Conservation (phyloP, 106 monocot species). For the Dendrobium officinale region DNA sequence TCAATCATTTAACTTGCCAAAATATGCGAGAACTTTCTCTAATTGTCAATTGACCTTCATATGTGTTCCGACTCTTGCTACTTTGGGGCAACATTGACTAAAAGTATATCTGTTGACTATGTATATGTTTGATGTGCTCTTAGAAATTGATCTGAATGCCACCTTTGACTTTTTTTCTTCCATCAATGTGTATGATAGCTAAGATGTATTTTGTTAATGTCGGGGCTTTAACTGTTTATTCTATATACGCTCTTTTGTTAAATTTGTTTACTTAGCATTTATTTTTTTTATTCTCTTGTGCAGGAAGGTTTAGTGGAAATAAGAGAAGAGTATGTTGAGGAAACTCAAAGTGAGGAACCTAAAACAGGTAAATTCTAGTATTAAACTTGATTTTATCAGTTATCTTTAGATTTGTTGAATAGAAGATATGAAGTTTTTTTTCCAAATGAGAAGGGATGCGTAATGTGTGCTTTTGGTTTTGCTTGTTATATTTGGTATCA, state of each 20-base stretch:
- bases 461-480: background rate
- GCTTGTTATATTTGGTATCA: background rate
- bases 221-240: background rate
- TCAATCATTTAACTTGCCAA: background rate
- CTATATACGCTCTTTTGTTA: background rate
- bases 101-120: background rate
- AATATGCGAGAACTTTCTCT: background rate
- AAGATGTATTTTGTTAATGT: background rate
- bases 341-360: slow-evolving; percentile 10
- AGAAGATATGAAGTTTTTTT: background rate
- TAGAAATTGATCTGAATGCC: background rate
- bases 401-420: background rate
- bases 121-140: background rate
- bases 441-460: background rate
- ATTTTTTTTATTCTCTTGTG: slow-evolving; percentile 1
- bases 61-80: background rate
- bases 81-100: background rate
- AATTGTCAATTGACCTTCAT: background rate
- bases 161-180: background rate
- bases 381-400: background rate
- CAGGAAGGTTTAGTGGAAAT: slow-evolving; percentile 97
- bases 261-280: background rate
- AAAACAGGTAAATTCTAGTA: slow-evolving; percentile 5
- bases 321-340: slow-evolving; percentile 80
- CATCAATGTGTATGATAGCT: background rate